Percentiles rank a stretch among this genome's conserved stretches.
Evolutionary conservation across 176 grass and related monocot species (phyloP).

Genomic region (Oryza coarctata): DNA sequence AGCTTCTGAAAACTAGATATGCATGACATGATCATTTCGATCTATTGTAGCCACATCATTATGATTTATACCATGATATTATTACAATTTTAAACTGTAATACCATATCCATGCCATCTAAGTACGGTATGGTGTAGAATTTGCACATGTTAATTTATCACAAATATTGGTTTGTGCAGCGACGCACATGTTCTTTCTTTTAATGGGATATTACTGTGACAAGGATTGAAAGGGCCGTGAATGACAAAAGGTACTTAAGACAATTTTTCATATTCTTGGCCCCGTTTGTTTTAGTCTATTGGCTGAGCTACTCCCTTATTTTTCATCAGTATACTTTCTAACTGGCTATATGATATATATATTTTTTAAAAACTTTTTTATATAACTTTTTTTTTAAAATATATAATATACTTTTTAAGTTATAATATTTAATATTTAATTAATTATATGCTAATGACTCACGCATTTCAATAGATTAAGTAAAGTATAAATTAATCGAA

Average conservation of each 20-base stretch:
- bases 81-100: not conserved
- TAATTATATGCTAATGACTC: no score
- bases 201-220: not conserved
- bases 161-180: not conserved
- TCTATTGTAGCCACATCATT: not conserved
- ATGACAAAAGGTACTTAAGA: not conserved
- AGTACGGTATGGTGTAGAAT: not conserved
- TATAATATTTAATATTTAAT: no score
- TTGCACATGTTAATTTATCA: not conserved
- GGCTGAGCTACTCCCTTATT: no score
- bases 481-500: no score
- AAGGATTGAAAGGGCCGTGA: not conserved
- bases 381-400: no score
- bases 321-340: no score
- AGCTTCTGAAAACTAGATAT: conserved; percentile 13
- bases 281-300: no score
- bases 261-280: not conserved
- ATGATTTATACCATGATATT: not conserved
- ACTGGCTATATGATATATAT: no score
- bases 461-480: no score
- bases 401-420: no score
- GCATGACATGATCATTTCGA: not conserved
- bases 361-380: no score
- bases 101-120: not conserved
- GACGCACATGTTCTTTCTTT: not conserved